These are phyloP conservation scores for Tetracentron sinense DNA, from an alignment of 164 flowering plant genomes.

Conservation along the genomic window DNA sequence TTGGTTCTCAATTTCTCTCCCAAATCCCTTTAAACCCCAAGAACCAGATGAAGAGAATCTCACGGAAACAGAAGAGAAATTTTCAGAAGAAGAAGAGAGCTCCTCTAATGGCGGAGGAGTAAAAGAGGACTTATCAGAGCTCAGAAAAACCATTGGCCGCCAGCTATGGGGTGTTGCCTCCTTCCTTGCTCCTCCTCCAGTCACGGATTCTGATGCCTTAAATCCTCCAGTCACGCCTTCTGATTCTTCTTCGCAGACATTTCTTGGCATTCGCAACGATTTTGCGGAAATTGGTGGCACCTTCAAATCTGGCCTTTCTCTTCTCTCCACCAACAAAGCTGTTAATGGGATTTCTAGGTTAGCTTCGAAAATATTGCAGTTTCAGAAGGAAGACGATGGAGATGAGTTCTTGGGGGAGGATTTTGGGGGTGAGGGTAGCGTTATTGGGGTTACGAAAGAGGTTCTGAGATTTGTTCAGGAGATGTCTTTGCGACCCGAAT, in stretches of 20 bases:
- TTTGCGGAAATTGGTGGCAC: conserved; percentile 54
- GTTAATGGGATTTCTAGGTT: conserved; percentile 40
- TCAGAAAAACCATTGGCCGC: conserved; percentile 43
- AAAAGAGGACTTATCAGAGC: conserved; percentile 43
- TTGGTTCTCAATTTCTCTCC: conserved; percentile 38
- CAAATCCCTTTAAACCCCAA: conserved; percentile 39
- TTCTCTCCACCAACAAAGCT: conserved; percentile 35
- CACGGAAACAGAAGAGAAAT: conserved; percentile 1
- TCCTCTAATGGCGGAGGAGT: conserved; percentile 22
- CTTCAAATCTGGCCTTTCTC: conserved; percentile 41
- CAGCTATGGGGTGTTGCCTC: conserved; percentile 62
- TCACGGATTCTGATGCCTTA: conserved; percentile 5
- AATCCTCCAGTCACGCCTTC: conserved; percentile 8
- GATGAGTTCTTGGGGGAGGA: conserved; percentile 7
- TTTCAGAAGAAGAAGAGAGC: conserved; percentile 5
- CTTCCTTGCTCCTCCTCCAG: conserved; percentile 55
- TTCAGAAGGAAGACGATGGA: conserved; percentile 19
- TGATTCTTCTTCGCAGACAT: conserved; percentile 18
- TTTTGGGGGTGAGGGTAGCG: conserved; percentile 12
- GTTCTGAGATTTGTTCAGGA: conserved; percentile 41
- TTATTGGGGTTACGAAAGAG: conserved; percentile 39
- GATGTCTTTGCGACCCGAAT: conserved; percentile 36
- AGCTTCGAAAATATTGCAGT: conserved; percentile 39
- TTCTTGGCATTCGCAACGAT: conserved; percentile 45
- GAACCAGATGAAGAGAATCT: conserved; percentile 13